Evolutionary conservation across 768 basidiomycete species (phyloP).

Genomic region (Leccinum longicurvipes): DNA sequence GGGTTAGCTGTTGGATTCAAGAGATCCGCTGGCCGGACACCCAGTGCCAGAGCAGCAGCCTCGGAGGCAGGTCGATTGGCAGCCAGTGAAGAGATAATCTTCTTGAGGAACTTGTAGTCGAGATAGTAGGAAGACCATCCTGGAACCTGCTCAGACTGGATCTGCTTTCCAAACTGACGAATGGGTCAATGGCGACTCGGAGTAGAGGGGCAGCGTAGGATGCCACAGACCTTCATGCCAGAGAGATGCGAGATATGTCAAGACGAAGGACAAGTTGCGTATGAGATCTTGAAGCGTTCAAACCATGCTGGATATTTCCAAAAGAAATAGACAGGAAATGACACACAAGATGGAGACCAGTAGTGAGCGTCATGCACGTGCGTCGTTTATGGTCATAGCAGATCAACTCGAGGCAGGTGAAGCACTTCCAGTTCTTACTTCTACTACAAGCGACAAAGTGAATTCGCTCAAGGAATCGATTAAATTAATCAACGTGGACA

Average conservation of each 20-base stretch:
- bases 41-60: slow-evolving; percentile 81
- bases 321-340: slow-evolving; percentile 7
- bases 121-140: slow-evolving; percentile 96
- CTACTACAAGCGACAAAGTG: background rate
- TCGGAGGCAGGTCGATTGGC: slow-evolving; percentile 89
- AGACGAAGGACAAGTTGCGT: slow-evolving; percentile 8
- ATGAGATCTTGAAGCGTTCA: slow-evolving; percentile 16
- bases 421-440: background rate
- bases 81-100: slow-evolving; percentile 94
- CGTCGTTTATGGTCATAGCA: slow-evolving; percentile 7
- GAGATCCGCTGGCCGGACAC: slow-evolving; percentile 67
- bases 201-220: background rate
- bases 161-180: slow-evolving; percentile 92
- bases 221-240: slow-evolving; percentile 31
- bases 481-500: slow-evolving; percentile 2
- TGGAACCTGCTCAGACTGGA: slow-evolving; percentile 93
- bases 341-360: slow-evolving; percentile 11
- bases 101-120: slow-evolving; percentile 98
- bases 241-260: slow-evolving; percentile 10
- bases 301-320: slow-evolving; percentile 25
- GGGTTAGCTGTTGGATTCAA: slow-evolving; percentile 33
- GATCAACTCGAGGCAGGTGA: background rate
- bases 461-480: background rate
- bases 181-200: background rate
- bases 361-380: slow-evolving; percentile 21